Evolutionary conservation across 2,329 filamentous ascomycete genomes (phyloP), one percentile per base, ranked within the genome.

Genomic region (Curvularia spicifera): DNA sequence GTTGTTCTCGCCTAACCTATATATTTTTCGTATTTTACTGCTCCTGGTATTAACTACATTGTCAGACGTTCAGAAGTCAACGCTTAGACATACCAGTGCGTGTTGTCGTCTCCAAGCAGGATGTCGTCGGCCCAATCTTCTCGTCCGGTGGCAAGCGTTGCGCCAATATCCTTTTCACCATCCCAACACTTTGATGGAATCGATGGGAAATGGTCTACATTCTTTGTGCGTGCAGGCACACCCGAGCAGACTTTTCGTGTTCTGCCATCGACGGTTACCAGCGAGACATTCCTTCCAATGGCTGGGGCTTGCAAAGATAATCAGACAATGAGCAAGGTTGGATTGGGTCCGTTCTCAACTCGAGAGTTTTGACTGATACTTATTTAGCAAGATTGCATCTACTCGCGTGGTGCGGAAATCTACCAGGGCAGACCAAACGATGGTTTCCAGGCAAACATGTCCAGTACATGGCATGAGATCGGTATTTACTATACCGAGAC

Each of bases 191-290:
- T 47, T 31, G 50, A 63, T 15, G 60, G 60, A 7, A 26, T 57
- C 15, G 63, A 66, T 40, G 63, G 63, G 6, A 53, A 52, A 37
- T 73, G 71, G 71, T 69, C 63, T 2, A 71, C 65, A 24, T 73
- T 75, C 42, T 47, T 57, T 18, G 60, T 75, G n/a, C 56, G 61
- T 31, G 61, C 69, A 5, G 72, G 72, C 22, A 69, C 68, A 0
- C 71, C 71, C 4, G 63, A 64, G 35, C 72, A 74, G 44, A 62
- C 48, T 24, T 67, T 74, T 51, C 66, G 71, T n/a, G 57, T 74
- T n/a, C 45, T 47, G 9, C 66, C 71, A 9, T 71, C 73, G 56
- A 47, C 44, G 9, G 44, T 47, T 9, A 52, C 57, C 0, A 24
- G 48, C 59, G 51, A 61, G 61, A 37, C 58, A 60, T 44, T 63